These are phyloP conservation scores for Hypoxylon rubiginosum DNA, from an alignment of 2,329 filamentous ascomycete genomes.

Conservation along the genomic window DNA sequence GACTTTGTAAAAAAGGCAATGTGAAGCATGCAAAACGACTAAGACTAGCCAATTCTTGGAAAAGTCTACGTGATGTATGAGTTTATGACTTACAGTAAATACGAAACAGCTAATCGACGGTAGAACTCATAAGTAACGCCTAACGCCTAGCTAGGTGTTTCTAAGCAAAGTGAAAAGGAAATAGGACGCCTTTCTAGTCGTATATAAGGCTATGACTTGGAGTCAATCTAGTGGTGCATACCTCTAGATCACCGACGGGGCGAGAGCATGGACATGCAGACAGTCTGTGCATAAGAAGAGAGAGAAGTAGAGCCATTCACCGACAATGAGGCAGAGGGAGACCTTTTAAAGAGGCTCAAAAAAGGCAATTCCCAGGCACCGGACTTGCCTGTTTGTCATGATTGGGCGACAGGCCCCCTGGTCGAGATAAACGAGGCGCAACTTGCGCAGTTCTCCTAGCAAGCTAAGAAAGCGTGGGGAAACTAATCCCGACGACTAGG, in stretches of 20 bases:
- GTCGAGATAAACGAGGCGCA: conserved; percentile 31
- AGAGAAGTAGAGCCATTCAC: conserved; percentile 34
- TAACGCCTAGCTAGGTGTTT: conserved; percentile 35
- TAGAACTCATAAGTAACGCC: conserved; percentile 28
- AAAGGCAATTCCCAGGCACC: conserved; percentile 24
- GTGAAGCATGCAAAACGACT: neutral
- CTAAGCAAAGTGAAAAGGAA: conserved; percentile 16
- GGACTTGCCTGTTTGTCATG: conserved; percentile 31
- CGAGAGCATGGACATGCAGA: conserved; percentile 31
- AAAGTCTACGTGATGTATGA: neutral
- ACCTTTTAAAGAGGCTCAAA: conserved; percentile 38
- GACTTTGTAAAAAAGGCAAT: neutral
- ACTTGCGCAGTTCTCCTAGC: conserved; percentile 32
- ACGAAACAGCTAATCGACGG: conserved; percentile 5
- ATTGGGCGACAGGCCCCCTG: conserved; percentile 33
- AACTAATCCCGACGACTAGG: conserved; percentile 23
- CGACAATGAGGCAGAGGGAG: conserved; percentile 40
- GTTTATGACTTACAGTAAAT: conserved; percentile 33
- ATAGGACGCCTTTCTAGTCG: conserved; percentile 21
- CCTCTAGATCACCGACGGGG: conserved; percentile 7
- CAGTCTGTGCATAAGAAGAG: conserved; percentile 16
- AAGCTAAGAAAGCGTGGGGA: conserved; percentile 27
- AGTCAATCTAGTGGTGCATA: conserved; percentile 8
- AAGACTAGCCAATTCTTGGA: neutral
- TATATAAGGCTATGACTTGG: conserved; percentile 20